Conservation (phyloP, 768 basidiomycete genomes). For the Omphalotus guepiniiformis region DNA sequence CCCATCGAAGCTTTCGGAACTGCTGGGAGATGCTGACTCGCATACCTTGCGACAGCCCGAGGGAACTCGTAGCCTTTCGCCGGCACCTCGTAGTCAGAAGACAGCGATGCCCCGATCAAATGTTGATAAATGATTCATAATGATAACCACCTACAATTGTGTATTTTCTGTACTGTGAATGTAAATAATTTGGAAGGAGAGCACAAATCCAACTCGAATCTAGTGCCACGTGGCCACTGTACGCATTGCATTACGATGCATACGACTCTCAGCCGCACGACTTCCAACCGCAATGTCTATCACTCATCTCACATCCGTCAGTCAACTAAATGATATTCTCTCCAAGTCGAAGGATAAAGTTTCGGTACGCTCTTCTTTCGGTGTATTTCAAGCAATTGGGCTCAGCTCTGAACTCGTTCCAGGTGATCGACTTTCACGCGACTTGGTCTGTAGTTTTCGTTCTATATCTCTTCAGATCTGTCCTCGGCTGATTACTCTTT, state of each 20-base stretch:
- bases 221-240: neutral
- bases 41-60: neutral
- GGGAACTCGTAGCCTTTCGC: conserved; percentile 2
- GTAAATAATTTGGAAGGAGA: no score
- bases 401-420: conserved; percentile 6
- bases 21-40: conserved; percentile 13
- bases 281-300: conserved; percentile 43
- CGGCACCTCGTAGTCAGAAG: conserved; percentile 5
- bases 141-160: neutral
- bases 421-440: conserved; percentile 89
- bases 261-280: neutral
- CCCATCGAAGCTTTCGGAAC: conserved; percentile 20
- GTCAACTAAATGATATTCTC: conserved; percentile 58
- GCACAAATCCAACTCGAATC: no score
- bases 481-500: conserved; percentile 2
- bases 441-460: conserved; percentile 62
- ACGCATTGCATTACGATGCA: neutral
- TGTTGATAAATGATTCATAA: neutral
- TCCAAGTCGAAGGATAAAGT: conserved; percentile 58
- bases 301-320: conserved; percentile 57
- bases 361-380: conserved; percentile 37
- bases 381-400: neutral
- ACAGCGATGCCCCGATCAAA: neutral
- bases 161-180: neutral
- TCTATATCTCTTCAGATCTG: neutral